These are phyloP conservation scores for Rhypophila decipiens DNA, from an alignment of 495 filamentous ascomycete species.

Conservation along the genomic window DNA sequence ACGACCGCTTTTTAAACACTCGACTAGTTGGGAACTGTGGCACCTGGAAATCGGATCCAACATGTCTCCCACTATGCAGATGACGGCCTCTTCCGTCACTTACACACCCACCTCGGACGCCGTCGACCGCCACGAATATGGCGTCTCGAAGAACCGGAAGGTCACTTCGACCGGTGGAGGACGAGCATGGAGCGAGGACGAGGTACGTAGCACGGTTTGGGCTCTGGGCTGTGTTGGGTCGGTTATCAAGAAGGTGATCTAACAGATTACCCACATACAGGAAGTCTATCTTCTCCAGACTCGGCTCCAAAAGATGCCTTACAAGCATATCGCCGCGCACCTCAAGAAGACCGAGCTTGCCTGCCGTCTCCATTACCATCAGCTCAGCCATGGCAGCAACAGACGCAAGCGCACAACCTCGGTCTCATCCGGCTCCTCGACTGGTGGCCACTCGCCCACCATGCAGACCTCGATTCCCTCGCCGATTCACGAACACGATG, in stretches of 20 bases:
- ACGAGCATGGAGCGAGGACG: conserved; percentile 70
- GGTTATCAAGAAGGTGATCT: background rate
- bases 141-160: conserved; percentile 55
- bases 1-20: background rate
- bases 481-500: conserved; percentile 37
- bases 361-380: conserved; percentile 78
- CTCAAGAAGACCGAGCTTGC: conserved; percentile 82
- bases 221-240: background rate
- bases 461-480: conserved; percentile 39
- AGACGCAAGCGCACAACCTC: conserved; percentile 62
- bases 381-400: conserved; percentile 74
- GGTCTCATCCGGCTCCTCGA: conserved; percentile 50
- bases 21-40: conserved; percentile 4
- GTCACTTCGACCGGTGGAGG: conserved; percentile 62
- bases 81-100: conserved; percentile 33
- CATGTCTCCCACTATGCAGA: conserved; percentile 44
- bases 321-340: conserved; percentile 80
- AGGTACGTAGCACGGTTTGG: conserved; percentile 43
- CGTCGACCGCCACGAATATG: conserved; percentile 47
- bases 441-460: conserved; percentile 40
- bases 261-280: conserved; percentile 32
- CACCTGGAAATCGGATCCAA: conserved; percentile 12
- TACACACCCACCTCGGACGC: conserved; percentile 43
- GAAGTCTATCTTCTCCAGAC: conserved; percentile 82
- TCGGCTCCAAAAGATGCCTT: conserved; percentile 78